Evolutionary conservation across 1,284 basidiomycete genomes (phyloP), one percentile per base, ranked within the genome.

Genomic region (Sphaerobolus stellatus): DNA sequence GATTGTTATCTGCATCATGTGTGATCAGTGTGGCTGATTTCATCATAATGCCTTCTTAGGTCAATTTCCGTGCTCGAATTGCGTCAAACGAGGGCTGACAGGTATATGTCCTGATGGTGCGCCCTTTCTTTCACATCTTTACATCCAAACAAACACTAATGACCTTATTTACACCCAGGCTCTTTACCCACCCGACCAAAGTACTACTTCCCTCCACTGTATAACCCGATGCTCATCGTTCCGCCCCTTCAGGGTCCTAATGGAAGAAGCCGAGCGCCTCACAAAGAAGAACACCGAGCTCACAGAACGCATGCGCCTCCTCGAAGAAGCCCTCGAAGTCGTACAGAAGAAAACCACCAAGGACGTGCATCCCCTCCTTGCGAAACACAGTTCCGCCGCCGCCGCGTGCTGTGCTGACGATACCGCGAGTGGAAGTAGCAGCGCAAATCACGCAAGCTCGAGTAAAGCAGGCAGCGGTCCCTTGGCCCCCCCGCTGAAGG

Each of bases 51-150:
- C n/a, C 33, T 20, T 8, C 34, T 9, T 7, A 50, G 48, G 48
- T 11, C 33, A 50, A 40, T 50, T 86, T 48, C 86, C 86, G 20
- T 88, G 86, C 68, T 82, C 83, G 68, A 88, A 81, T 61, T 88
- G 86, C 64, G 76, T 77, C 29, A 83, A 82, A 59, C 74, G 86
- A 61, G 86, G 86, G 46, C 88, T 84, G 59, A 81, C 79, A 36
- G 71, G 78, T 24, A 84, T 88, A 56, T 88, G 86, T 67, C 86
- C 86, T 25, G 81, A 84, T 56, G 86, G 86, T 82, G 18, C 41
- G 38, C 38, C 44, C 29, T 9, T n/a, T n/a, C n/a, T n/a, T 6
- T 18, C 24, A 38, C n/a, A 34, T 31, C 31, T 31, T 18, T 22
- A 25, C 20, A 33, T 25, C 22, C 6, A 18, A 6, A 16, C 24